A percentile compares a stretch with the other conserved stretches of the same genome.
phyloP scores from a whole-genome alignment of 106 monocot species.

The Chionographis japonica region DNA sequence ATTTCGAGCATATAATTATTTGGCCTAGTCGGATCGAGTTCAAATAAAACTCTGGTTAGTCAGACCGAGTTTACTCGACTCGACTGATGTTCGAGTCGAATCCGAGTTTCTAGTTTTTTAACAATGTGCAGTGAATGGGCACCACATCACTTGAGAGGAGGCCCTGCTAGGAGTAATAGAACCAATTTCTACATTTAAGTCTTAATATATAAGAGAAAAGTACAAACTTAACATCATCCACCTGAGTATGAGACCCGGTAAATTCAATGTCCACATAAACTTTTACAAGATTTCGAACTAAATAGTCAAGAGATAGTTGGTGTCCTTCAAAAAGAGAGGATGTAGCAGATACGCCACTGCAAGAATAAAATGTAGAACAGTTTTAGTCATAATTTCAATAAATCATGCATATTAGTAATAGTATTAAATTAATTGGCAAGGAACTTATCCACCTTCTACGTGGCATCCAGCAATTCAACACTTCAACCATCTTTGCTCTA shows the following conservation, averaged over 20 bases:
- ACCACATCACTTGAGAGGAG: too few relatives aligned
- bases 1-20: too few relatives aligned
- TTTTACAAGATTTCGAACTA: conserved; percentile 88
- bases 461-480: conserved; percentile 95
- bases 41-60: too few relatives aligned
- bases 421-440: not conserved
- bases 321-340: conserved; percentile 93
- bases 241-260: conserved; percentile 97
- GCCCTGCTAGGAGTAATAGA: not conserved
- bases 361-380: conserved; percentile 5
- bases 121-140: too few relatives aligned
- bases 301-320: conserved; percentile 75
- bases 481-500: conserved; percentile 98
- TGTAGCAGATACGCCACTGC: conserved; percentile 67
- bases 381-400: not conserved
- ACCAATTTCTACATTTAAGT: not conserved
- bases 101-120: too few relatives aligned
- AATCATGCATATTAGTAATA: conserved; percentile 1
- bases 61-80: too few relatives aligned
- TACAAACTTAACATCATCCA: conserved; percentile 15
- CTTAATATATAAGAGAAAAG: not conserved
- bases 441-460: conserved; percentile 53
- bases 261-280: conserved; percentile 99
- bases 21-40: too few relatives aligned
- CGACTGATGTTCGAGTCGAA: too few relatives aligned